These are phyloP conservation scores for Coemansia biformis DNA, from an alignment of 192 early-diverging fungal genomes.

Conservation along the genomic window DNA sequence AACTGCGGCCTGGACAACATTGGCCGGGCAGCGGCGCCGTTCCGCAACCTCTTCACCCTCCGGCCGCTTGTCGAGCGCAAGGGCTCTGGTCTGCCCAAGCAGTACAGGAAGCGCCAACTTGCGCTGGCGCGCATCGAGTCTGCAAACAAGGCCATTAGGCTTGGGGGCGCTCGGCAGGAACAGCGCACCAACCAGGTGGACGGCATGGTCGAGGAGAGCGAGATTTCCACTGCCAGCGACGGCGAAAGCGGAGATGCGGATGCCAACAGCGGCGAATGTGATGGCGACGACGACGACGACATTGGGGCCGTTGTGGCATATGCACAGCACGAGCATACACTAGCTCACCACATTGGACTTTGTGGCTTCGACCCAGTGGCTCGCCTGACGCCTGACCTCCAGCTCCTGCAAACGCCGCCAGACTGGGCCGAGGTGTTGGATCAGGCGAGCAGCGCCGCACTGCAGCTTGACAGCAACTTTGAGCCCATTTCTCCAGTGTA, in stretches of 20 bases:
- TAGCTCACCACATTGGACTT: conserved; percentile 9
- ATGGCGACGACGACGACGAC: conserved; percentile 13
- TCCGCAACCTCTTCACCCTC: conserved; percentile 20
- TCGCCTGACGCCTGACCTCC: conserved; percentile 23
- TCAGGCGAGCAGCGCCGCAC: conserved; percentile 12
- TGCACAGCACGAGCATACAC: conserved; percentile 6
- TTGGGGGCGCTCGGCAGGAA: not conserved
- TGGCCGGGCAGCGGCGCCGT: conserved; percentile 26
- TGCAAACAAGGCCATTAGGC: conserved; percentile 4
- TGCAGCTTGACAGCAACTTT: conserved; percentile 32
- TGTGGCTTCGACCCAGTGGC: conserved; percentile 18
- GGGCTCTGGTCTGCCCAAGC: conserved; percentile 7
- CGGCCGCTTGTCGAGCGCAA: conserved; percentile 16
- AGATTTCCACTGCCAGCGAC: not conserved
- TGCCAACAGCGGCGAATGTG: no score
- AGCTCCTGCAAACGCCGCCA: conserved; percentile 30
- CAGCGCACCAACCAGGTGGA: no score
- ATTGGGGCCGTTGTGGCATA: conserved; percentile 5
- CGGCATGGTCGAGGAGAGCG: no score
- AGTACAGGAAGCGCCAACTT: conserved; percentile 15
- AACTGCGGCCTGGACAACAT: conserved; percentile 36
- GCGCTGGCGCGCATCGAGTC: conserved; percentile 5
- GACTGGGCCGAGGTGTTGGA: conserved; percentile 37
- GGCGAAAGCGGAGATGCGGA: no score
- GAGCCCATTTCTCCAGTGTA: conserved; percentile 48